Conservation (phyloP, 768 basidiomycete genomes). For the Lactifluus volemus region DNA sequence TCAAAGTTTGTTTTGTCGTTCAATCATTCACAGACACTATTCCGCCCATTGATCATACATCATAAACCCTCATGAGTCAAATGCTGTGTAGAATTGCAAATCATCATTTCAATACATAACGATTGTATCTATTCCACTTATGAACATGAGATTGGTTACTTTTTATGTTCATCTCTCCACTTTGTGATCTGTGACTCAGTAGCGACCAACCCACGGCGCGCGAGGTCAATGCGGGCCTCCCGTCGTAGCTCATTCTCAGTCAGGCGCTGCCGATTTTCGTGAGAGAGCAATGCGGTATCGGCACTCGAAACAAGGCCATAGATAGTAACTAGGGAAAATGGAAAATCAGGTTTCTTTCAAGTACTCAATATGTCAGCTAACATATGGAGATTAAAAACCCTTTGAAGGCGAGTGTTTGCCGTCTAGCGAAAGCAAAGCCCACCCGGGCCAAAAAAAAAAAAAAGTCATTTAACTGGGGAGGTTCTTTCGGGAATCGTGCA, state of each 20-base stretch:
- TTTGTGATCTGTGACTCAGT: slow-evolving; percentile 79
- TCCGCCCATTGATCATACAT: slow-evolving; percentile 1
- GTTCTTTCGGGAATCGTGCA: not conserved
- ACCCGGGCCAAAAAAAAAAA: not conserved
- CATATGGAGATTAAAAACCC: slow-evolving; percentile 67
- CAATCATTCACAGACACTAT: slow-evolving; percentile 5
- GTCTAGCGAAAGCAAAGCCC: slow-evolving; percentile 32
- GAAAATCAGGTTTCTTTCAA: not conserved
- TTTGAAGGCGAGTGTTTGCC: slow-evolving; percentile 77
- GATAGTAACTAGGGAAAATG: slow-evolving; percentile 42
- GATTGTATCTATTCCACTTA: slow-evolving; percentile 14
- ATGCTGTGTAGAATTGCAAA: slow-evolving; percentile 15
- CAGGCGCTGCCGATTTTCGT: slow-evolving; percentile 56
- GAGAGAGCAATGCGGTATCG: slow-evolving; percentile 63
- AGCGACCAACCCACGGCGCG: slow-evolving; percentile 62
- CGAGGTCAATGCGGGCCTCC: slow-evolving; percentile 67
- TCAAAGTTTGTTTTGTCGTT: not conserved
- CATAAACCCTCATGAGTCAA: slow-evolving; percentile 1
- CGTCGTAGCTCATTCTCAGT: slow-evolving; percentile 63
- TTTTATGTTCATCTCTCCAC: slow-evolving; percentile 48
- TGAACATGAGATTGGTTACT: not conserved
- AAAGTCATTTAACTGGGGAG: not conserved
- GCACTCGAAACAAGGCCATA: slow-evolving; percentile 67
- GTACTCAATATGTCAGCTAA: slow-evolving; percentile 29
- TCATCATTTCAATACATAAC: slow-evolving; percentile 3